Percentiles rank a stretch among this genome's conserved stretches.
Evolutionary conservation across 306 rosid genomes (phyloP).

Genomic region (Datisca glomerata): DNA sequence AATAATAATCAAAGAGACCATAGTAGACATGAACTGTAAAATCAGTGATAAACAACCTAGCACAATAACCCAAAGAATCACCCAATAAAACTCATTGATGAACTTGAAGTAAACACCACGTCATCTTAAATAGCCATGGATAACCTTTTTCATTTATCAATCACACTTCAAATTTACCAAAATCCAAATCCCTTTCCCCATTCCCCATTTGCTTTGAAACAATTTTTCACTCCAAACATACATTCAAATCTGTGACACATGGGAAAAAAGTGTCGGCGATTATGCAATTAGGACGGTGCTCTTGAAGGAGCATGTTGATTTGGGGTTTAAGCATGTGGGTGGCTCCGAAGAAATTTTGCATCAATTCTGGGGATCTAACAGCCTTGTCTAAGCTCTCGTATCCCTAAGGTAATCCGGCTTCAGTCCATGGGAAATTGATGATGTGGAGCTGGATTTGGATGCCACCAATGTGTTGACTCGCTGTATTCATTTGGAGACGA

Average conservation of each 20-base stretch:
- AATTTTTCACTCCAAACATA: too few relatives aligned
- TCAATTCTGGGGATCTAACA: conserved; percentile 6
- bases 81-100: too few relatives aligned
- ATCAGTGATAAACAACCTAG: too few relatives aligned
- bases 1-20: too few relatives aligned
- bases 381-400: conserved; percentile 13
- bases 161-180: too few relatives aligned
- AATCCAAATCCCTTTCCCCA: too few relatives aligned
- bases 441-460: neutral
- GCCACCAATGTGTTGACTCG: neutral
- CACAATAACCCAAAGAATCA: too few relatives aligned
- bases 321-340: conserved; percentile 14
- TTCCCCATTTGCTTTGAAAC: too few relatives aligned
- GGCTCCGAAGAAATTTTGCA: conserved; percentile 9
- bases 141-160: too few relatives aligned
- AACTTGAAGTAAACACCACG: too few relatives aligned
- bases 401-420: conserved; percentile 25
- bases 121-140: too few relatives aligned
- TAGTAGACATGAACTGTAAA: too few relatives aligned
- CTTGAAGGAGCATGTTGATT: conserved; percentile 12
- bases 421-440: conserved; percentile 8
- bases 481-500: conserved; percentile 7
- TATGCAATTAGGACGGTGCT: conserved; percentile 15
- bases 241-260: conserved; percentile 16
- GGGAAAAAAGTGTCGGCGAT: conserved; percentile 19